phyloP scores from a whole-genome alignment of 1,139 yeast genomes.

The Yamadazyma epiphylla region DNA sequence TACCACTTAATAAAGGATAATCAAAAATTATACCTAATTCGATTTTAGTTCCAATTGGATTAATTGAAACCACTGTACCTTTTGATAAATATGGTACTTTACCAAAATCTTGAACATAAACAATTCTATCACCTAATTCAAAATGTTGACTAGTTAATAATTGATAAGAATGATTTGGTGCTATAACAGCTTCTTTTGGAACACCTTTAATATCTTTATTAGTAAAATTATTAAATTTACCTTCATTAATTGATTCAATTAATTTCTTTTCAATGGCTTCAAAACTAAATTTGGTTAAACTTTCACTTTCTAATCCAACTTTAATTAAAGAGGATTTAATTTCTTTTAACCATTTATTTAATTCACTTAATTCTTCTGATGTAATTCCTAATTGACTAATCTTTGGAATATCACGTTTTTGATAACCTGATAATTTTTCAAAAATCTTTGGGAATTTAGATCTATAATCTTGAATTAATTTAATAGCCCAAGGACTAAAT shows the following conservation, averaged over 20 bases:
- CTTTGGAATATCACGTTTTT: conserved; percentile 25
- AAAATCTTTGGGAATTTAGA: conserved; percentile 61
- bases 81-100: conserved; percentile 83
- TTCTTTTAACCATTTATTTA: conserved; percentile 57
- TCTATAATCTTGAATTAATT: conserved; percentile 60
- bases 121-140: conserved; percentile 84
- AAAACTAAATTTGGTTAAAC: conserved; percentile 66
- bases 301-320: conserved; percentile 77
- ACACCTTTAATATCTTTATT: conserved; percentile 70
- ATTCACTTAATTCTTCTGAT: conserved; percentile 34
- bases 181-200: conserved; percentile 79
- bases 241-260: conserved; percentile 41
- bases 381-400: conserved; percentile 18
- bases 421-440: conserved; percentile 12
- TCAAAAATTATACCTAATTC: conserved; percentile 80
- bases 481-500: conserved; percentile 71
- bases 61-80: conserved; percentile 87
- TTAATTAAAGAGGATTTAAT: conserved; percentile 53
- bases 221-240: conserved; percentile 31
- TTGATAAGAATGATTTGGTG: conserved; percentile 71
- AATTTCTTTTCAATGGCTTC: conserved; percentile 65
- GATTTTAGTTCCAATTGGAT: conserved; percentile 55
- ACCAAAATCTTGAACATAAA: conserved; percentile 82
- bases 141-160: conserved; percentile 74
- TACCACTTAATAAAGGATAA: conserved; percentile 76